These are phyloP conservation scores for Gamarada debralockiae DNA, from an alignment of 495 filamentous ascomycete species.

Conservation along the genomic window DNA sequence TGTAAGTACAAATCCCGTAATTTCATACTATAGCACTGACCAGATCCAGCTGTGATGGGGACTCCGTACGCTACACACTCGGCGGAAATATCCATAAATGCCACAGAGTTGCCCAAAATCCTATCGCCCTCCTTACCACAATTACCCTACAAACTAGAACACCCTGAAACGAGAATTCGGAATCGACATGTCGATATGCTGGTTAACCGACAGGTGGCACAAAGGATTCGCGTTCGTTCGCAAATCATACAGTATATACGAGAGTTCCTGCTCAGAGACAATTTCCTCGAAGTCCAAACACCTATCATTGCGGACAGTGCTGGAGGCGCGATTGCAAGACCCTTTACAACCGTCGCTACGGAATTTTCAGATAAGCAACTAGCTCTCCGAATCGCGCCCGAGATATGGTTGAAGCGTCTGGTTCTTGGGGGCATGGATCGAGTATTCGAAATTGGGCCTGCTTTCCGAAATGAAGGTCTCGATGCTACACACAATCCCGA, in stretches of 20 bases:
- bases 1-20: slow-evolving; percentile 48
- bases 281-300: slow-evolving; percentile 84
- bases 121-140: slow-evolving; percentile 74
- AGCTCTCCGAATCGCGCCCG: slow-evolving; percentile 81
- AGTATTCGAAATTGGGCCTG: slow-evolving; percentile 90
- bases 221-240: slow-evolving; percentile 70
- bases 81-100: slow-evolving; percentile 76
- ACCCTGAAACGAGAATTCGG: slow-evolving; percentile 61
- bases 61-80: slow-evolving; percentile 60
- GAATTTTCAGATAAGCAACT: slow-evolving; percentile 67
- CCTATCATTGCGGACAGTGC: slow-evolving; percentile 75
- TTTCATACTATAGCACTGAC: neutral
- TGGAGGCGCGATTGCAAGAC: slow-evolving; percentile 79
- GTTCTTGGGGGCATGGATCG: slow-evolving; percentile 85
- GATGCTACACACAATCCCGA: slow-evolving; percentile 95
- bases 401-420: slow-evolving; percentile 91
- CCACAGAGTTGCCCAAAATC: slow-evolving; percentile 60
- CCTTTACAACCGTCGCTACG: slow-evolving; percentile 72
- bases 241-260: slow-evolving; percentile 70
- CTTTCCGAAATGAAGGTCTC: slow-evolving; percentile 93
- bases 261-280: slow-evolving; percentile 62
- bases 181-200: slow-evolving; percentile 81
- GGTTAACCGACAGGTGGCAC: slow-evolving; percentile 57
- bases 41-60: slow-evolving; percentile 58
- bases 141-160: slow-evolving; percentile 60